A percentile compares a stretch with the other conserved stretches of the same genome.
phyloP scores from a whole-genome alignment of 257 asterid genomes.

The Parsonsia alboflavescens region DNA sequence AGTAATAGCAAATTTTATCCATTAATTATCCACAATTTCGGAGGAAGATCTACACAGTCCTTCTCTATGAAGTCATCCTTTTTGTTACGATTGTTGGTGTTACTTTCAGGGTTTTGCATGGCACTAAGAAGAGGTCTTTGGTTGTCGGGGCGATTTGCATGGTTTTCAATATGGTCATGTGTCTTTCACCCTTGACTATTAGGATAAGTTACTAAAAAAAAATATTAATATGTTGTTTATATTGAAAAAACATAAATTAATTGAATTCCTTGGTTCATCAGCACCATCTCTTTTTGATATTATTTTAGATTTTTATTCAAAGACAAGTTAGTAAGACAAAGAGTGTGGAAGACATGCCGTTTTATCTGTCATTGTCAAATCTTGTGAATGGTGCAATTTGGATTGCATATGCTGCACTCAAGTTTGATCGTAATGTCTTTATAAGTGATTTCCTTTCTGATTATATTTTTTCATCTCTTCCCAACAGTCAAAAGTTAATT shows the following conservation, averaged over 20 bases:
- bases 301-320: slow-evolving; percentile 21
- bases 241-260: neutral
- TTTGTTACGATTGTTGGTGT: neutral
- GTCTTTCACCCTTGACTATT: neutral
- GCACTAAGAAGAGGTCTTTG: neutral
- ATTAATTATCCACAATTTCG: neutral
- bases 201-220: neutral
- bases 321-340: slow-evolving; percentile 35
- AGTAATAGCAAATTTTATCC: neutral
- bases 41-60: neutral
- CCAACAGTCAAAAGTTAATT: too few relatives aligned
- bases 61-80: neutral
- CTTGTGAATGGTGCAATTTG: slow-evolving; percentile 60
- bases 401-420: slow-evolving; percentile 58
- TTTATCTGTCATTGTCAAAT: slow-evolving; percentile 53
- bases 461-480: too few relatives aligned
- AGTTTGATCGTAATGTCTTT: slow-evolving; percentile 49
- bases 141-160: neutral
- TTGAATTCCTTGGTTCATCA: neutral
- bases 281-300: neutral
- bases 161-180: neutral
- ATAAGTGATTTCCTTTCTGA: slow-evolving; percentile 24
- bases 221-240: too few relatives aligned
- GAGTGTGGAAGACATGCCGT: slow-evolving; percentile 84
- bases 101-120: neutral